Evolutionary conservation across 2,329 filamentous ascomycete species (phyloP).

Genomic region (Tolypocladium pustulatum): DNA sequence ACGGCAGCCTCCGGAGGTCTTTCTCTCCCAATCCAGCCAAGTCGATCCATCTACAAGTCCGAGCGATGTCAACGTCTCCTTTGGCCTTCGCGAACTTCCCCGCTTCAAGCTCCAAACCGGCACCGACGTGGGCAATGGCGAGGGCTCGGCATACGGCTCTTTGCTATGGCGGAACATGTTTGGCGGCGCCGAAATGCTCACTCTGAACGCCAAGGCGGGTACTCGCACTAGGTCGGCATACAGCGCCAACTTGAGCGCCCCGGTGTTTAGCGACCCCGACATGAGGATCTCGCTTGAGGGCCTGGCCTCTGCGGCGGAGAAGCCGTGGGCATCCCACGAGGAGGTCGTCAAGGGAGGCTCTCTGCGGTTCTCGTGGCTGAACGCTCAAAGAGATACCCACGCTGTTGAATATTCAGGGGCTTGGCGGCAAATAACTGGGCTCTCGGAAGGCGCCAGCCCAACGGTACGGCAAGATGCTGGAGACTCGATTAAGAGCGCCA

Average conservation of each 20-base stretch:
- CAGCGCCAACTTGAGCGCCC: slow-evolving; percentile 73
- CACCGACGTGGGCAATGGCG: slow-evolving; percentile 85
- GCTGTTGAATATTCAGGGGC: slow-evolving; percentile 69
- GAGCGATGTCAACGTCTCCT: slow-evolving; percentile 73
- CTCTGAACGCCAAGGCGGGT: slow-evolving; percentile 76
- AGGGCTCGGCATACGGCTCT: slow-evolving; percentile 88
- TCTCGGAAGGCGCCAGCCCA: slow-evolving; percentile 66
- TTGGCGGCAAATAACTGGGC: slow-evolving; percentile 81
- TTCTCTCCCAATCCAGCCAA: slow-evolving; percentile 64
- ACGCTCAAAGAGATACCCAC: slow-evolving; percentile 54
- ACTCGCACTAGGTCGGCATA: slow-evolving; percentile 89
- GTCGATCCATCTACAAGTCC: slow-evolving; percentile 59
- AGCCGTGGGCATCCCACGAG: slow-evolving; percentile 90
- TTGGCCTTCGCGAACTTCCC: slow-evolving; percentile 73
- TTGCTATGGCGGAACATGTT: slow-evolving; percentile 84
- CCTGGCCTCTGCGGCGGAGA: slow-evolving; percentile 73
- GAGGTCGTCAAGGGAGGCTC: slow-evolving; percentile 73
- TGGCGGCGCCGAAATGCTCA: slow-evolving; percentile 83
- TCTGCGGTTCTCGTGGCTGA: slow-evolving; percentile 66
- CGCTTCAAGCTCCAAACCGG: slow-evolving; percentile 85
- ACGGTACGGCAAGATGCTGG: slow-evolving; percentile 78
- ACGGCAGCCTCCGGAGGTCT: slow-evolving; percentile 70
- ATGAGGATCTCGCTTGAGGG: slow-evolving; percentile 69
- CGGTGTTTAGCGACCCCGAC: slow-evolving; percentile 76
- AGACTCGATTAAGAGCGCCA: slow-evolving; percentile 79